Evolutionary conservation across 2,329 filamentous ascomycete species (phyloP).

Genomic region (Microdochium paspali): DNA sequence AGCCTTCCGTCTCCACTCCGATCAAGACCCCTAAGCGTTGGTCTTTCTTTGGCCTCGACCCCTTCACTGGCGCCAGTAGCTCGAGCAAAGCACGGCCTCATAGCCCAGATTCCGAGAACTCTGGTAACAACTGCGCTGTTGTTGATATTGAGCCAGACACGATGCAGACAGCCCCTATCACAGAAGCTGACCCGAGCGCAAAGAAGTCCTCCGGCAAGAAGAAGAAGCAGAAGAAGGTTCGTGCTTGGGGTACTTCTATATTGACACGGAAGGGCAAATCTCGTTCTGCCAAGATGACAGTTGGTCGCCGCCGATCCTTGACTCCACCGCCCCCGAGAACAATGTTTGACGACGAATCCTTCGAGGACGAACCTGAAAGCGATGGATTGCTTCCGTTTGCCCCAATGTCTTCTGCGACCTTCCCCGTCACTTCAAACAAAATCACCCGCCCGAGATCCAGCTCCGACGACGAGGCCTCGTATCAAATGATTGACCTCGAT

Average conservation of each 20-base stretch:
- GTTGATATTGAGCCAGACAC: background rate
- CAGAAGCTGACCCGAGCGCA: slow-evolving; percentile 8
- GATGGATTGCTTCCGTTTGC: slow-evolving; percentile 20
- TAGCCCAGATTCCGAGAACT: slow-evolving; percentile 31
- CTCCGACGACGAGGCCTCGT: slow-evolving; percentile 54
- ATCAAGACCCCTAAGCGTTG: slow-evolving; percentile 46
- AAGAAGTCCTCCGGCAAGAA: slow-evolving; percentile 28
- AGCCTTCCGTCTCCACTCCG: slow-evolving; percentile 31
- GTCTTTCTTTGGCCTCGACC: slow-evolving; percentile 55
- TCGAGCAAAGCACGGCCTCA: slow-evolving; percentile 36
- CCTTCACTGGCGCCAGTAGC: slow-evolving; percentile 33
- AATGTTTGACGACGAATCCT: slow-evolving; percentile 16
- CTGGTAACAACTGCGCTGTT: slow-evolving; percentile 21
- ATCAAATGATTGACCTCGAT: slow-evolving; percentile 86
- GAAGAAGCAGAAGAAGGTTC: slow-evolving; percentile 65
- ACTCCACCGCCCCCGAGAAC: slow-evolving; percentile 32
- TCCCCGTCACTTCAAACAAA: slow-evolving; percentile 24
- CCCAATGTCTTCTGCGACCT: slow-evolving; percentile 25
- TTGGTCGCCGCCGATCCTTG: slow-evolving; percentile 27
- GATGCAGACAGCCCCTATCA: background rate
- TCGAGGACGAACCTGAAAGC: slow-evolving; percentile 15
- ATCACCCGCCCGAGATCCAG: slow-evolving; percentile 19
- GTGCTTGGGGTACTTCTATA: slow-evolving; percentile 60
- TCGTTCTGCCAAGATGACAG: slow-evolving; percentile 32
- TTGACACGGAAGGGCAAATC: slow-evolving; percentile 52